A percentile compares a stretch with the other conserved stretches of the same genome.
phyloP scores from a whole-genome alignment of 176 grass and related monocot genomes.

The Ensete ventricosum region DNA sequence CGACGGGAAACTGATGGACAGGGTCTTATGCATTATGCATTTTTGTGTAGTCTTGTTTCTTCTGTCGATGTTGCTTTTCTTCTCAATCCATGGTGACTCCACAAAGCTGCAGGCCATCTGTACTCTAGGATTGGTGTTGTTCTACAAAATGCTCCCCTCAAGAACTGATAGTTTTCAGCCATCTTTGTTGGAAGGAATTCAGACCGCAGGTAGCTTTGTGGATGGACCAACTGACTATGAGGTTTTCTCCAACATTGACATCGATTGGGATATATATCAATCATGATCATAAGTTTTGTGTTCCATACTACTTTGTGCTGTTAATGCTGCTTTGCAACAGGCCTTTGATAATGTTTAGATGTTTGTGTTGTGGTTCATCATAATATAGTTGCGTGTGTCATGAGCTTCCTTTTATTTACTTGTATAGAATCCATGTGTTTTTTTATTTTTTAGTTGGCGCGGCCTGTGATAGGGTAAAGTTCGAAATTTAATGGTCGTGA shows the following conservation, averaged over 20 bases:
- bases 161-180: conserved; percentile 55
- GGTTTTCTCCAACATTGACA: conserved; percentile 78
- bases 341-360: background rate
- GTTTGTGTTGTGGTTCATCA: background rate
- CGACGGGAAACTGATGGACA: conserved; percentile 93
- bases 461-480: no score
- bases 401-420: background rate
- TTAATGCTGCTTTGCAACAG: background rate
- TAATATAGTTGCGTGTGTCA: background rate
- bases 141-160: conserved; percentile 81
- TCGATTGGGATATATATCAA: conserved; percentile 90
- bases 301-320: background rate
- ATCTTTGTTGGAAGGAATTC: conserved; percentile 92
- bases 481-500: no score
- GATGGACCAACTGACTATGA: conserved; percentile 91
- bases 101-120: conserved; percentile 84
- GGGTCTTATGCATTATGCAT: conserved; percentile 91
- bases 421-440: no score
- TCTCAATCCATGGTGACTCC: conserved; percentile 77
- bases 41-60: conserved; percentile 97
- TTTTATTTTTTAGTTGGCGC: no score
- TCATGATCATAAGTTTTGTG: conserved; percentile 22
- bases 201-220: conserved; percentile 83
- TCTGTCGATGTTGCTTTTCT: conserved; percentile 81
- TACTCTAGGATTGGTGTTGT: conserved; percentile 71